These are phyloP conservation scores for Epichloe aotearoae DNA, from an alignment of 2,329 filamentous ascomycete species.

Conservation along the genomic window DNA sequence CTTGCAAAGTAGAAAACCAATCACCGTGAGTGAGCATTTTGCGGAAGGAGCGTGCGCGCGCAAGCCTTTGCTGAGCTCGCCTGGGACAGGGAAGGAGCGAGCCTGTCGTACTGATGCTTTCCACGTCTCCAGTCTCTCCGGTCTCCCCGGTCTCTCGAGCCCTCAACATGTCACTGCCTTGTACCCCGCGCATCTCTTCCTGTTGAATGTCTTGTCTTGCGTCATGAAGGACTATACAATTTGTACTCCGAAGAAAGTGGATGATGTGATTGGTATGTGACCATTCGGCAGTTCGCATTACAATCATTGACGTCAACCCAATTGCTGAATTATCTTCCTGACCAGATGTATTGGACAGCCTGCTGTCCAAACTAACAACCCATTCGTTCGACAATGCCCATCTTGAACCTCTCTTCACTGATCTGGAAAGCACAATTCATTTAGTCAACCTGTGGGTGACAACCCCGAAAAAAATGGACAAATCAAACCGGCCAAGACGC, in stretches of 20 bases:
- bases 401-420: constrained; percentile 26
- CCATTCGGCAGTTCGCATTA: background rate
- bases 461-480: background rate
- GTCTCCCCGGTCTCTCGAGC: no score
- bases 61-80: background rate
- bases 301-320: background rate
- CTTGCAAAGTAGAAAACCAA: background rate
- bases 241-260: background rate
- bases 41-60: background rate
- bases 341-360: constrained; percentile 16
- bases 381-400: constrained; percentile 17
- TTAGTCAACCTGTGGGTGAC: constrained; percentile 9
- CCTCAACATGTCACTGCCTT: background rate
- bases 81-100: background rate
- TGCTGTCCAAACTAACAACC: constrained; percentile 13
- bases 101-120: background rate
- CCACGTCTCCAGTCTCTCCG: no score
- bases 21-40: background rate
- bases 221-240: background rate
- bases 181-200: background rate
- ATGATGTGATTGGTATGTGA: constrained; percentile 2
- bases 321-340: background rate
- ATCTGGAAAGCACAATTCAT: constrained; percentile 16
- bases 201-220: background rate
- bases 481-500: constrained; percentile 14